Evolutionary conservation across 140 eudicot species (phyloP).

Genomic region (Bidens hawaiensis): DNA sequence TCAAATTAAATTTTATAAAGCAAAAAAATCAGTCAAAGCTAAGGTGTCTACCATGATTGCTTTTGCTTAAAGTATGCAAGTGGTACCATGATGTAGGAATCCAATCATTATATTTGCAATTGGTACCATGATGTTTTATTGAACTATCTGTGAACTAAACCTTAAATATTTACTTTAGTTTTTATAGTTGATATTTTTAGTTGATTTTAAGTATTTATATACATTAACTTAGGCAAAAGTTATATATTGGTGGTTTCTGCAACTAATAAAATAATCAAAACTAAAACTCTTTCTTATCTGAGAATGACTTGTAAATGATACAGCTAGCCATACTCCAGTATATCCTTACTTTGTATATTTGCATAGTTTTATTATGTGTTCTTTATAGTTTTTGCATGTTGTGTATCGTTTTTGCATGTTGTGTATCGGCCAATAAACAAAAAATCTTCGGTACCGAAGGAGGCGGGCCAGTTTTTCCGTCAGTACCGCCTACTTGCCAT

Average conservation of each 20-base stretch:
- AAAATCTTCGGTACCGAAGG: no score
- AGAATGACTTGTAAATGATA: not conserved
- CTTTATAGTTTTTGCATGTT: not conserved
- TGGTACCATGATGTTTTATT: conserved; percentile 17
- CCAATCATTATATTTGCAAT: conserved; percentile 22
- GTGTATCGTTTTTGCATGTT: no score
- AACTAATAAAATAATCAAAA: not conserved
- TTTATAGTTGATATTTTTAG: not conserved
- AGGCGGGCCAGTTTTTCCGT: no score
- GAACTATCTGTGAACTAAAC: not conserved
- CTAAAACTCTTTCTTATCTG: not conserved
- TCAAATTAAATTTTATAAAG: not conserved
- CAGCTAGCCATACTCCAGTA: not conserved
- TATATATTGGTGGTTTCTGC: not conserved
- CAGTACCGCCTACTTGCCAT: no score
- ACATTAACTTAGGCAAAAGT: not conserved
- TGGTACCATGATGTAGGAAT: conserved; percentile 18
- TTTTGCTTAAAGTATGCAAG: conserved; percentile 21
- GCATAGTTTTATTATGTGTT: not conserved
- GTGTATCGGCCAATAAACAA: no score
- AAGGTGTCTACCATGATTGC: conserved; percentile 22
- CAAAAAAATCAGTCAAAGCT: not conserved
- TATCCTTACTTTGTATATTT: no score
- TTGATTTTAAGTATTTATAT: not conserved
- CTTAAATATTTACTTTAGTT: conserved; percentile 4